Conservation (phyloP, 2,329 filamentous ascomycete genomes). For the Talaromyces sp. region DNA sequence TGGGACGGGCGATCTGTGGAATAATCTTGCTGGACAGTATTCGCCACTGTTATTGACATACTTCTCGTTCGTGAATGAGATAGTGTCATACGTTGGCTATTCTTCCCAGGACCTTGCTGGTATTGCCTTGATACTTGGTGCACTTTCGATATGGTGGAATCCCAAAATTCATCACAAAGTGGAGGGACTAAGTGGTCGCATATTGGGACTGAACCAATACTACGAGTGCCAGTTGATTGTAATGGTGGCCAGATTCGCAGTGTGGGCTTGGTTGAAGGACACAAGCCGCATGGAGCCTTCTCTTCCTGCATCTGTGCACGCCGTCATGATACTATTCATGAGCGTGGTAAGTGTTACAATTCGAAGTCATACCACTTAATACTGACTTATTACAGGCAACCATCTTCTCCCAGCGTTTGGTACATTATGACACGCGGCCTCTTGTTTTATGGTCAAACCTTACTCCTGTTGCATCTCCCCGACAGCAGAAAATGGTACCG, state of each 20-base stretch:
- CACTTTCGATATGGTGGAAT: conserved; percentile 52
- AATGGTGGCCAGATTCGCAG: conserved; percentile 45
- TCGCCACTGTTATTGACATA: conserved; percentile 24
- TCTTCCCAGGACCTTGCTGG: conserved; percentile 35
- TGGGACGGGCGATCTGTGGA: conserved; percentile 30
- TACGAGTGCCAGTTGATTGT: conserved; percentile 49
- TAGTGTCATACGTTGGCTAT: conserved; percentile 20
- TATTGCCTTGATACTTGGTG: conserved; percentile 42
- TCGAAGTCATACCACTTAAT: neutral
- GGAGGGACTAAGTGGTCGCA: conserved; percentile 41
- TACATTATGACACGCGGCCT: conserved; percentile 43
- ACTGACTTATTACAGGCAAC: conserved; percentile 33
- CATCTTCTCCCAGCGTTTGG: conserved; percentile 37
- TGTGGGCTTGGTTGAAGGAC: conserved; percentile 46
- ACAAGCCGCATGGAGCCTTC: conserved; percentile 34
- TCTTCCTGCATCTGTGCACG: conserved; percentile 38
- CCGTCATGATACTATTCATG: conserved; percentile 42
- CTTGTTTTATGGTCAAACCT: conserved; percentile 44
- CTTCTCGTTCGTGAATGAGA: conserved; percentile 26
- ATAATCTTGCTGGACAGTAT: conserved; percentile 19
- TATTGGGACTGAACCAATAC: conserved; percentile 46
- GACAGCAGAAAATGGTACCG: neutral
- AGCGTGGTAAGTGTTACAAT: conserved; percentile 33
- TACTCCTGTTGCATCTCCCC: conserved; percentile 28
- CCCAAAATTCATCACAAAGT: conserved; percentile 48